Evolutionary conservation across 2,329 filamentous ascomycete genomes (phyloP).

Genomic region (Scedosporium apiospermum): DNA sequence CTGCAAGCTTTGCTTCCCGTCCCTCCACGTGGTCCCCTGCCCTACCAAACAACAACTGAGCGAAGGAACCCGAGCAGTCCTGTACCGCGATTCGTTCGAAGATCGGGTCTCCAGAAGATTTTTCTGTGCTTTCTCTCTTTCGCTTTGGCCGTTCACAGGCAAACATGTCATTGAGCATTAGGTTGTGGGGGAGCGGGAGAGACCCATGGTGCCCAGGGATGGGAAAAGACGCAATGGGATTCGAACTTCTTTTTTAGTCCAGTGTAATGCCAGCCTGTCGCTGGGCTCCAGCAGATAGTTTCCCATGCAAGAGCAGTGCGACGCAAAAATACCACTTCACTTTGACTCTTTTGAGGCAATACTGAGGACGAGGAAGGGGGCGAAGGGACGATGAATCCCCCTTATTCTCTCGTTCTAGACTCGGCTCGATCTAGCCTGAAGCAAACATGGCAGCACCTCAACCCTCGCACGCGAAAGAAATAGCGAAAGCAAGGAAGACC

Average conservation of each 20-base stretch:
- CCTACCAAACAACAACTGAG: no score
- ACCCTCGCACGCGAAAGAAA: background rate
- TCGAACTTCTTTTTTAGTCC: background rate
- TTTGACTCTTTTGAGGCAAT: no score
- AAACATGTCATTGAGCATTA: constrained; percentile 2
- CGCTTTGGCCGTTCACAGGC: background rate
- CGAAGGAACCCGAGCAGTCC: no score
- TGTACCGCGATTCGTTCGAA: background rate
- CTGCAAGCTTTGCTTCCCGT: constrained; percentile 3
- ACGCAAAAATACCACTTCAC: background rate
- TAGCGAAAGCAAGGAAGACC: background rate
- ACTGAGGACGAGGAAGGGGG: no score
- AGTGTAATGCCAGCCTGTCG: background rate
- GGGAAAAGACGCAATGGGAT: background rate
- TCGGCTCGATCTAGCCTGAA: background rate
- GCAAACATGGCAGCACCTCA: background rate
- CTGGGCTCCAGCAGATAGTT: background rate
- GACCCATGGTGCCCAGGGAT: background rate
- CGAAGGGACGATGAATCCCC: no score
- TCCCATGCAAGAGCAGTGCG: background rate
- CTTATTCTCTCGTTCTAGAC: background rate
- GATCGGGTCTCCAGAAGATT: background rate
- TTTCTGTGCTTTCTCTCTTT: background rate
- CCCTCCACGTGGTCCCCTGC: constrained; percentile 1
- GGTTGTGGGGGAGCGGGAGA: background rate